These are phyloP conservation scores for Globisporangium spinosum DNA, from an alignment of 352 stramenopile genomes.

Conservation along the genomic window DNA sequence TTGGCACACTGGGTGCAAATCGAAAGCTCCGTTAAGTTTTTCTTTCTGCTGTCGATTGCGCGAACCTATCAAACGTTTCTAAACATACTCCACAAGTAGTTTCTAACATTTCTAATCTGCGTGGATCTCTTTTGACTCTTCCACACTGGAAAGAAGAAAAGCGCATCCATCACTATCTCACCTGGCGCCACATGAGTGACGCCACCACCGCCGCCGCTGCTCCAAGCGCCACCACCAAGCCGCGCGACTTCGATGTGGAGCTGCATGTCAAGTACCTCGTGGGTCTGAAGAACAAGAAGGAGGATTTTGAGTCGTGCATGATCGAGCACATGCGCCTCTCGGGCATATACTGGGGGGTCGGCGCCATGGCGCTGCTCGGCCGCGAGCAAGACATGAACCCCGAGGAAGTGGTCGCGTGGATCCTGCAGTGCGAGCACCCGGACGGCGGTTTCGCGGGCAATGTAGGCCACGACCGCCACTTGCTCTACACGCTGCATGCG, in stretches of 20 bases:
- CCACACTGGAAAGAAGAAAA: constrained; percentile 3
- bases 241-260: constrained; percentile 44
- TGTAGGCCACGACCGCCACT: constrained; percentile 94
- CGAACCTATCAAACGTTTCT: too few species aligned
- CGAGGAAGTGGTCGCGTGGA: constrained; percentile 91
- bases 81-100: too few species aligned
- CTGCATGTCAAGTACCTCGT: constrained; percentile 81
- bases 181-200: not conserved
- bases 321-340: constrained; percentile 97
- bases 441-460: constrained; percentile 95
- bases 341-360: constrained; percentile 98
- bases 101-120: too few species aligned
- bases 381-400: constrained; percentile 81
- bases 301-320: constrained; percentile 90
- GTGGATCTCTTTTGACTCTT: not conserved
- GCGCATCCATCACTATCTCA: not conserved
- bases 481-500: constrained; percentile 97
- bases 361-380: constrained; percentile 92
- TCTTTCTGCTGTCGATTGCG: too few species aligned
- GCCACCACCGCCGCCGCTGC: not conserved
- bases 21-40: too few species aligned
- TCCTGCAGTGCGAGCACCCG: constrained; percentile 93
- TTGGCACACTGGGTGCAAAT: too few species aligned
- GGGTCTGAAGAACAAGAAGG: constrained; percentile 81
- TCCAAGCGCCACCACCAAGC: not conserved